Conservation (phyloP, 73 alveolate genomes). For the Stentor roeselii region DNA sequence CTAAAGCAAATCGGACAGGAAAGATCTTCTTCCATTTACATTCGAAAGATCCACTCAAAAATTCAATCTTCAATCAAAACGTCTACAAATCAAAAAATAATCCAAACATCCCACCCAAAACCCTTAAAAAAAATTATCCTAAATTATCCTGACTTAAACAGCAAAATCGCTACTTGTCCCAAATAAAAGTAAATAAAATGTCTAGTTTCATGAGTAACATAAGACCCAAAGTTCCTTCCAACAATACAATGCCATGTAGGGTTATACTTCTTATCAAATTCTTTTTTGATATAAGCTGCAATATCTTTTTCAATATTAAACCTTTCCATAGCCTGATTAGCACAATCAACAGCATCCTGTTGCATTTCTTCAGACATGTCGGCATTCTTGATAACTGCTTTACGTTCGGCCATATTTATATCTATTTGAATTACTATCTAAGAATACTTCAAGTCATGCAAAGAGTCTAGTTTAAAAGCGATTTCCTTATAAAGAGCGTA, state of each 20-base stretch:
- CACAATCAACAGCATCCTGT: constrained; percentile 97
- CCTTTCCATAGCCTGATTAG: constrained; percentile 87
- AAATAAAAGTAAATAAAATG: constrained; percentile 96
- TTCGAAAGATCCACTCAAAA: no score
- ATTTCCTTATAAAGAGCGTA: neutral
- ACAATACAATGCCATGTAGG: constrained; percentile 99
- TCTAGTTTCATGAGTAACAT: constrained; percentile 97
- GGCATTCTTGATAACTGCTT: constrained; percentile 96
- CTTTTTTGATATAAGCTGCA: constrained; percentile 98
- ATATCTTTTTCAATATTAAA: constrained; percentile 62
- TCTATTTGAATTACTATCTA: neutral
- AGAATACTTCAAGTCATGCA: neutral
- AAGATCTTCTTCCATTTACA: no score
- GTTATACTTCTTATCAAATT: constrained; percentile 99
- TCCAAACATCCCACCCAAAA: no score
- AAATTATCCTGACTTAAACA: constrained; percentile 30
- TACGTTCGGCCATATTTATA: constrained; percentile 35
- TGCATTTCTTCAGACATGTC: constrained; percentile 99
- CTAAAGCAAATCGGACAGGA: no score
- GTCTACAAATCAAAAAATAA: no score
- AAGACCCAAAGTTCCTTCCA: constrained; percentile 92
- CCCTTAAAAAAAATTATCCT: neutral
- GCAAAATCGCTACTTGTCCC: constrained; percentile 72
- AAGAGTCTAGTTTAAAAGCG: neutral
- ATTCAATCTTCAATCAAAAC: no score